Evolutionary conservation across 345 rosid genomes (phyloP), one percentile per base, ranked within the genome.

Genomic region (Geranium brycei): DNA sequence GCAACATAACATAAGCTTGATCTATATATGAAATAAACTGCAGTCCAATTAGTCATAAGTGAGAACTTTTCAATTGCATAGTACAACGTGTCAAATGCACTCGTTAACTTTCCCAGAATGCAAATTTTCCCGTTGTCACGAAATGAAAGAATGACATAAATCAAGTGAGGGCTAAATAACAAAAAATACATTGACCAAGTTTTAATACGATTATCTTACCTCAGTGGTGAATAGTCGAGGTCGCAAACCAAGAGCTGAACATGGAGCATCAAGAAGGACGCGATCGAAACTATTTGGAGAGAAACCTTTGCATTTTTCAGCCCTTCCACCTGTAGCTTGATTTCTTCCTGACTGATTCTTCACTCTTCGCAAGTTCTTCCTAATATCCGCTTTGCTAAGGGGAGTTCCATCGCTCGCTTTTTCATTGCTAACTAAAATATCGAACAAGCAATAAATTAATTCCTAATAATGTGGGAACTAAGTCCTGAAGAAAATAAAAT

Each of bases 161-260:
- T 47, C 53, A 47, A 47, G 15, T 15, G 11, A 47, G 15, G 53
- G 15, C 53, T 47, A 47, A 47, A 47, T 6, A 61, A 18, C 19
- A 17, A 57, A 60, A 2, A 13, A 55, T 31, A 12, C 17, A 35
- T 19, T 38, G 30, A 18, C 58, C 31, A 55, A 41, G 51, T 38
- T 56, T 40, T 31, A 17, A 18, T 35, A 38, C 38, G 38, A 58
- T 17, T 32, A 57, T 63, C 77, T 31, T 85, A 93, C 99, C 97
- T 90, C 83, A 58, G 83, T 87, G 70, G 87, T 79, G 72, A 87
- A 93, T 62, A 93, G 89, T 57, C 97, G 80, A 65, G 99, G 99
- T 71, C 99, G 81, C 82, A 90, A 79, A 67, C 97, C 97, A 75
- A 93, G 99, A 75, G 99, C 97, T 71, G 99, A 90, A 69, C 99